Evolutionary conservation across 306 rosid species (phyloP).

Genomic region (Begonia masoniana): DNA sequence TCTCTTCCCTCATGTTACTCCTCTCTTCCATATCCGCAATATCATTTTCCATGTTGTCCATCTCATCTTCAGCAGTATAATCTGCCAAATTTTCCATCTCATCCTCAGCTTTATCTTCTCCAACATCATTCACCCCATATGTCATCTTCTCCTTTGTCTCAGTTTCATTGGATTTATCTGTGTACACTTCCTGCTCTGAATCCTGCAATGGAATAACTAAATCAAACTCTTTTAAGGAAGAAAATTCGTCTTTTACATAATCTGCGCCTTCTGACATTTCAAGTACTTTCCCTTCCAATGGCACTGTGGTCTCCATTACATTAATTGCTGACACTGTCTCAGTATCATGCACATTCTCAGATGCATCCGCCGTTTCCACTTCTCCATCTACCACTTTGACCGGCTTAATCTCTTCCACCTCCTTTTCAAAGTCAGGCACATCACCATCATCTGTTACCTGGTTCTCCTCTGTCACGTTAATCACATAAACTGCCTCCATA

Average conservation of each 20-base stretch:
- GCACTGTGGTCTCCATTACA: background rate
- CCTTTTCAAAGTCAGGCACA: background rate
- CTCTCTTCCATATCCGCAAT: constrained; percentile 14
- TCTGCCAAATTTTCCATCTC: background rate
- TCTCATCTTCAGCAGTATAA: constrained; percentile 2
- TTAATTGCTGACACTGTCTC: background rate
- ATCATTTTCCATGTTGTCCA: constrained; percentile 16
- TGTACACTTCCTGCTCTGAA: background rate
- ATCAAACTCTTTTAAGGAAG: background rate
- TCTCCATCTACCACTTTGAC: background rate
- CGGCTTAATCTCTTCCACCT: background rate
- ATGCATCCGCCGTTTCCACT: background rate
- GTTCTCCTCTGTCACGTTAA: constrained; percentile 3
- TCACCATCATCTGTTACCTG: constrained; percentile 2
- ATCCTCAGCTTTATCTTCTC: constrained; percentile 5
- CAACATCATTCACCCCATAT: background rate
- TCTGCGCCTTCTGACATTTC: background rate
- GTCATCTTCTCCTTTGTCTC: constrained; percentile 5
- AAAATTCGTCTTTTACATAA: background rate
- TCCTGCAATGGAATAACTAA: background rate
- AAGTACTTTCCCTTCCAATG: background rate
- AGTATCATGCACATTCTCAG: background rate
- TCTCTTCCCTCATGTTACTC: constrained; percentile 11
- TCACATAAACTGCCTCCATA: background rate
- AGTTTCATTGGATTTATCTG: constrained; percentile 5